Percentiles rank a stretch among this genome's conserved stretches.
Conservation (phyloP, 306 rosid species). For the Quercus parvula region DNA sequence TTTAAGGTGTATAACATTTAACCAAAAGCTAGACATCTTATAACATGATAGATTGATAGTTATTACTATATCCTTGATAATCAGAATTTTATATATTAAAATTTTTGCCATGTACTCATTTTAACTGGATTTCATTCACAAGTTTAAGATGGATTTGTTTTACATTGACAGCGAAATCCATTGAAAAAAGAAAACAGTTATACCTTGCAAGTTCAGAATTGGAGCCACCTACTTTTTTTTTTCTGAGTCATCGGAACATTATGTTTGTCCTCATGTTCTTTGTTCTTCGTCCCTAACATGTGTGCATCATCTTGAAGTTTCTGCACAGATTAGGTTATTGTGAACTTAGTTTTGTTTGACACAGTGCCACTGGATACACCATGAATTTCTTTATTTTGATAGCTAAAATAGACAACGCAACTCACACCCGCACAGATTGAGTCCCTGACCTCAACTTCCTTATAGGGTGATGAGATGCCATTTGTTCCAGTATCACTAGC, state of each 20-base stretch:
- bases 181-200: background rate
- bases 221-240: conserved; percentile 52
- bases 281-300: conserved; percentile 57
- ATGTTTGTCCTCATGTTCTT: conserved; percentile 65
- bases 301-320: conserved; percentile 75
- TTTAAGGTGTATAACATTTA: background rate
- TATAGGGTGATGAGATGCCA: background rate
- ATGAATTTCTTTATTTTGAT: background rate
- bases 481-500: background rate
- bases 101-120: background rate
- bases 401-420: background rate
- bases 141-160: background rate
- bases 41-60: background rate
- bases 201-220: conserved; percentile 78
- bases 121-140: background rate
- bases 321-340: conserved; percentile 41
- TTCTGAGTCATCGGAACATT: conserved; percentile 45
- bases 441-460: background rate
- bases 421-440: background rate
- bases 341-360: conserved; percentile 18
- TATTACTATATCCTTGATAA: conserved; percentile 4
- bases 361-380: conserved; percentile 1
- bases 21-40: conserved; percentile 8
- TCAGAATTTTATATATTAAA: conserved; percentile 3
- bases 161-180: background rate